Base-by-base conservation (phyloP, 352 stramenopile species). In the Thalassiosira oceanica region DNA sequence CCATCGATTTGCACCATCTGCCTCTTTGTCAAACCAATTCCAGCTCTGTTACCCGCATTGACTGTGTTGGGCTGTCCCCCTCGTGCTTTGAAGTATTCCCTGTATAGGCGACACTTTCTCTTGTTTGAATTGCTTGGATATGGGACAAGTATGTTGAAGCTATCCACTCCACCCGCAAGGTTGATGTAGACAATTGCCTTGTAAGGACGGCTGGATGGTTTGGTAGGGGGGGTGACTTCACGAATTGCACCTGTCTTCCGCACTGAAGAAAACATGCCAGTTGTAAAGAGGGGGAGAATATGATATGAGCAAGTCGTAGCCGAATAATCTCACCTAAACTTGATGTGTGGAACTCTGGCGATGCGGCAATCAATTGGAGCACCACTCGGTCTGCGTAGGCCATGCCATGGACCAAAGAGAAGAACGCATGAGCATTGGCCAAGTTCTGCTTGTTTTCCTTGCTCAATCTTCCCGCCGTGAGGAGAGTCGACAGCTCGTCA, bases 101-200 rank as follows among this genome's bases (percentile, higher is more conserved):
- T 45, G 29, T 83, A 75, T 18, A 89, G 61, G 61, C 82, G 60
- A 61, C 68, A 57, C 26, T 20, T 15, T 49, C 37, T 26, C n/a
- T n/a, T n/a, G n/a, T n/a, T n/a, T n/a, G n/a, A n/a, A n/a, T n/a
- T n/a, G n/a, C n/a, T n/a, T n/a, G 33, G 64, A 33, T 81, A 51
- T 8, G 83, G 83, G 23, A 84, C 74, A 13, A 84, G 42, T 15
- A 77, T 37, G 29, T 68, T 82, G 48, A 68, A 86, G 16, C 50
- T 73, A 55, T 89, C 82, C 3, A 49, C 43, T 21, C 70, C 82
- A 8, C 78, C 78, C 28, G 15, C 31, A 1, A 89, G 36, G 48
- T 84, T 70, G 8, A 89, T 42, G 51, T 70, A 82, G 20, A 89
- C 56, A 11, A 89, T 65, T n/a, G 82, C 82, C 54, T 85, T 84